Percentiles rank a stretch among this genome's conserved stretches.
These are phyloP conservation scores for Inonotus hispidus DNA, from an alignment of 1,284 basidiomycete genomes.

Conservation along the genomic window DNA sequence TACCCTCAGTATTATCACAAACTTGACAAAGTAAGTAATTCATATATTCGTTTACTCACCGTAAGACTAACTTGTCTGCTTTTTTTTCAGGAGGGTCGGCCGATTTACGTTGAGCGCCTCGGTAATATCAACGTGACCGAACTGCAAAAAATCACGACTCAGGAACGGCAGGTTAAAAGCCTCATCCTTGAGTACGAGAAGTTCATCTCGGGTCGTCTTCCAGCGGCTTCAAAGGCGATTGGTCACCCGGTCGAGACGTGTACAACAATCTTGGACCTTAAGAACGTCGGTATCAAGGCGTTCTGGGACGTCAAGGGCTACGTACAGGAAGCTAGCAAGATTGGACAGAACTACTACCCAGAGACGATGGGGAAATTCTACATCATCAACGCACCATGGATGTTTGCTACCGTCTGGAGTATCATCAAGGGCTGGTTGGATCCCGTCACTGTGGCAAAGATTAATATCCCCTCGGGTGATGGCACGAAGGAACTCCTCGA, in stretches of 20 bases:
- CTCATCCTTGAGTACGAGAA: slow-evolving; percentile 95
- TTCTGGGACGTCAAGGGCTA: slow-evolving; percentile 95
- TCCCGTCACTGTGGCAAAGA: slow-evolving; percentile 91
- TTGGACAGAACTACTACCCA: slow-evolving; percentile 91
- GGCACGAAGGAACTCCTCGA: slow-evolving; percentile 68
- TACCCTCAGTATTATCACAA: slow-evolving; percentile 98
- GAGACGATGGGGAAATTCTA: slow-evolving; percentile 96
- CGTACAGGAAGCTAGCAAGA: slow-evolving; percentile 71
- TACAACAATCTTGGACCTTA: slow-evolving; percentile 95
- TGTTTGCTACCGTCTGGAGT: slow-evolving; percentile 84
- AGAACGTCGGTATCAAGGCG: slow-evolving; percentile 73
- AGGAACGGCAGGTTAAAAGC: slow-evolving; percentile 84
- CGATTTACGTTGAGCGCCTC: slow-evolving; percentile 92
- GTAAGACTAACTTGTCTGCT: neutral
- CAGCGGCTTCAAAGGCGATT: slow-evolving; percentile 68
- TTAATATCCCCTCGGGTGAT: slow-evolving; percentile 64
- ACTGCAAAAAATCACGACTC: slow-evolving; percentile 77
- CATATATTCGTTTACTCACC: neutral
- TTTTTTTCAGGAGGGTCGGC: slow-evolving; percentile 88
- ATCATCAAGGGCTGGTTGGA: slow-evolving; percentile 94
- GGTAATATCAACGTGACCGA: slow-evolving; percentile 86
- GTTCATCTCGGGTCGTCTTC: slow-evolving; percentile 75
- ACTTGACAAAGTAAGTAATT: slow-evolving; percentile 74
- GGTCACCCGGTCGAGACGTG: slow-evolving; percentile 95
- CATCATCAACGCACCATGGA: slow-evolving; percentile 93